These are phyloP conservation scores for Diaporthe australafricana DNA, from an alignment of 2,329 filamentous ascomycete genomes.

Conservation along the genomic window DNA sequence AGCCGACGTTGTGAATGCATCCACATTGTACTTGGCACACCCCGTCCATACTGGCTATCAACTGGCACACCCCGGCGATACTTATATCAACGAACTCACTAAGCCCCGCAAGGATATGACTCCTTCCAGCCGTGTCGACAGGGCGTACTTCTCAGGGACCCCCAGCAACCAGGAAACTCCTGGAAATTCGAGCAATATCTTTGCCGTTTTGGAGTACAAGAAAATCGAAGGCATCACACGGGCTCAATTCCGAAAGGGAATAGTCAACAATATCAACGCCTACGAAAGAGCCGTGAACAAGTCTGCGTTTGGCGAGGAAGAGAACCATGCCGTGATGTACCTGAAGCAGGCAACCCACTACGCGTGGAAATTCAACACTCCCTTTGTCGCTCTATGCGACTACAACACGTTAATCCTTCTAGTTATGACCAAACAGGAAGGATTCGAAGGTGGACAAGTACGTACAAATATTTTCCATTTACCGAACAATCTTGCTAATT, in stretches of 20 bases:
- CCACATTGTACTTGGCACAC: not conserved
- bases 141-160: not conserved
- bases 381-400: not conserved
- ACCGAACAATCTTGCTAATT: not conserved
- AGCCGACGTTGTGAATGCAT: not conserved
- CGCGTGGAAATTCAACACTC: not conserved
- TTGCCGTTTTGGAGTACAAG: not conserved
- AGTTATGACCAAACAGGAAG: not conserved
- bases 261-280: not conserved
- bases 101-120: not conserved
- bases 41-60: not conserved
- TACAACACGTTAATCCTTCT: not conserved
- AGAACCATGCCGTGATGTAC: not conserved
- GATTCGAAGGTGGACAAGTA: not conserved
- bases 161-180: not conserved
- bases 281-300: rapidly evolving
- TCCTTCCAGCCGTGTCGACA: not conserved
- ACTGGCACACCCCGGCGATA: not conserved
- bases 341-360: not conserved
- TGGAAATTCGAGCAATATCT: not conserved
- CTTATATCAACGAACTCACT: not conserved
- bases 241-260: not conserved
- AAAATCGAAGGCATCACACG: not conserved
- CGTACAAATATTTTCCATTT: not conserved
- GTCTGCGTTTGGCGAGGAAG: not conserved